Evolutionary conservation across 2,329 filamentous ascomycete genomes (phyloP), one percentile per base, ranked within the genome.

Genomic region (Trichoderma simmonsii): DNA sequence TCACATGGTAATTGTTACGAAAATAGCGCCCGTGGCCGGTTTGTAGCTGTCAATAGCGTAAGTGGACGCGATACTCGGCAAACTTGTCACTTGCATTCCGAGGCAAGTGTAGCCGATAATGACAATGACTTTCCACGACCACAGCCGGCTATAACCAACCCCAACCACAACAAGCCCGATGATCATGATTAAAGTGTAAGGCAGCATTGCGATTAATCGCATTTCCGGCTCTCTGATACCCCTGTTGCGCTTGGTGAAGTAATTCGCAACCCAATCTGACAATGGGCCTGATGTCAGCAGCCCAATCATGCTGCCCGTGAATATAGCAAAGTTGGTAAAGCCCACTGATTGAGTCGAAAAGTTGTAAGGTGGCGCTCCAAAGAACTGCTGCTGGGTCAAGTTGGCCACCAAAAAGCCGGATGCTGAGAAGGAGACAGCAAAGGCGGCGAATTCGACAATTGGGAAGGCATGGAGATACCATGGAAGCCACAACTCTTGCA

Each of bases 41-140:
- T 69, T 69, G 18, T 69, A 69, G 36, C 66, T 69, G 36, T 69
- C 66, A 28, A 69, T 30, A n/a, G 66, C 66, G 57, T 69, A 69
- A 15, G 66, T 69, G 21, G 66, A 69, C 14, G 66, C 66, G 6
- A 69, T 69, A 24, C 66, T 69, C 2, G 66, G 56, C 21, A 69
- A 51, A n/a, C 66, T 69, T 21, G 66, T 69, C 57, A 69, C 66
- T 61, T 69, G 66, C 66, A 69, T 69, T 24, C 66, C 66, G 7
- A 69, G 54, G 14, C 48, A 61, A 34, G 66, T 60, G 21, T 69
- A 69, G 15, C 66, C 66, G 18, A 69, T 60, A 12, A 69, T 61
- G 8, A 69, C 66, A 51, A 69, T 69, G 3, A 69, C 66, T 48
- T 69, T 30, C 66, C 66, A 69, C 6, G 66, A 30, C 66, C 66